These are phyloP conservation scores for Phytopythium oedochilum DNA, from an alignment of 352 stramenopile genomes.

Conservation along the genomic window DNA sequence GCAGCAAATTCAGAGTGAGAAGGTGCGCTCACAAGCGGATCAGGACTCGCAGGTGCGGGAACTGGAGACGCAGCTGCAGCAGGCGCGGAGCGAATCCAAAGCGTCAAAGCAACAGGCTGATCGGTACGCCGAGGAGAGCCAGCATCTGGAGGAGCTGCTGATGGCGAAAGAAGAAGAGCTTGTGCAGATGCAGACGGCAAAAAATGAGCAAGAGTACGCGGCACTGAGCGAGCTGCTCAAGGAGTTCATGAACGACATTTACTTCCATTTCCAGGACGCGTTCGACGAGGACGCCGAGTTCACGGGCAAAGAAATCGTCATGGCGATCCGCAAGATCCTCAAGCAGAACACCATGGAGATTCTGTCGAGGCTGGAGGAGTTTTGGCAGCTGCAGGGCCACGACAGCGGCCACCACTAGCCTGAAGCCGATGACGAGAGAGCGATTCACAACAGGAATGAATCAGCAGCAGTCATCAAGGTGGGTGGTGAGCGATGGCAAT, in stretches of 20 bases:
- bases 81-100: slow-evolving; percentile 30
- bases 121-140: slow-evolving; percentile 26
- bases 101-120: slow-evolving; percentile 46
- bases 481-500: background rate
- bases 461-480: background rate
- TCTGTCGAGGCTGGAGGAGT: slow-evolving; percentile 64
- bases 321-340: slow-evolving; percentile 76
- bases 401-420: slow-evolving; percentile 4
- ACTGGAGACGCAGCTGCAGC: slow-evolving; percentile 44
- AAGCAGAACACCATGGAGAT: slow-evolving; percentile 85
- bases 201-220: slow-evolving; percentile 48
- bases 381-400: slow-evolving; percentile 51
- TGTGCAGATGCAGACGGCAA: slow-evolving; percentile 30
- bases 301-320: slow-evolving; percentile 79
- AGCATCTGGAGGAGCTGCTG: slow-evolving; percentile 47
- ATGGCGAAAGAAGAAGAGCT: slow-evolving; percentile 46
- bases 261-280: slow-evolving; percentile 82
- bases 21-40: slow-evolving; percentile 30
- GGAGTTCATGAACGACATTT: slow-evolving; percentile 87
- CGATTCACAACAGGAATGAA: slow-evolving; percentile 1
- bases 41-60: slow-evolving; percentile 48
- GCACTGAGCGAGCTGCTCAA: slow-evolving; percentile 70
- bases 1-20: slow-evolving; percentile 57
- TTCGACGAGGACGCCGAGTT: slow-evolving; percentile 84
- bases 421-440: background rate